Evolutionary conservation across 2,329 filamentous ascomycete genomes (phyloP).

Genomic region (Hypomyces perniciosus): DNA sequence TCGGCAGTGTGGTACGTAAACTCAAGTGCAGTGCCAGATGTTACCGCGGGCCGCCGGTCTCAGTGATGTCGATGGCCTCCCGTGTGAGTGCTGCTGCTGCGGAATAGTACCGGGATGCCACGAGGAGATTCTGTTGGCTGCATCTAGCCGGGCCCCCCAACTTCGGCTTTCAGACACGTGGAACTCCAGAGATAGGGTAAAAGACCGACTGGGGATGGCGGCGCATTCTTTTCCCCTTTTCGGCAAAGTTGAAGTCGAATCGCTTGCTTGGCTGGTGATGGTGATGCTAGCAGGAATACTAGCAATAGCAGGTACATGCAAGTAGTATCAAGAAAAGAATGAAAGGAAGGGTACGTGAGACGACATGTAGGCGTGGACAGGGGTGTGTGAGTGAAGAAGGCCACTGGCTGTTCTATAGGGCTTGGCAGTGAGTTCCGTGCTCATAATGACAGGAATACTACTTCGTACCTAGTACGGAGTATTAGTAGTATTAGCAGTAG

Average conservation of each 20-base stretch:
- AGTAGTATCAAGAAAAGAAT: not conserved
- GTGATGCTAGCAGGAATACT: too few species aligned
- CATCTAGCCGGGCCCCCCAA: not conserved
- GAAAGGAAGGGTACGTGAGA: not conserved
- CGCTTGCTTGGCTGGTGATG: too few species aligned
- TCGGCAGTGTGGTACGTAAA: slow-evolving; percentile 7
- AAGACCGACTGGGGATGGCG: not conserved
- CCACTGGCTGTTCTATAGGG: too few species aligned
- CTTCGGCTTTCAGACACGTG: slow-evolving; percentile 9
- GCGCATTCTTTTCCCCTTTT: slow-evolving; percentile 12
- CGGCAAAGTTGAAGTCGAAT: slow-evolving; percentile 1
- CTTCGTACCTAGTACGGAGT: not conserved
- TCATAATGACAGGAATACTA: not conserved
- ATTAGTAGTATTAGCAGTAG: too few species aligned
- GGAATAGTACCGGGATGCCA: slow-evolving; percentile 11
- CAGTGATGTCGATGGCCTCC: not conserved
- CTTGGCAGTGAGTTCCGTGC: not conserved
- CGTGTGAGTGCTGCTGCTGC: not conserved
- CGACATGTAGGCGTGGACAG: not conserved
- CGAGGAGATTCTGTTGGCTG: slow-evolving; percentile 10
- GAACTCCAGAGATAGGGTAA: slow-evolving; percentile 6
- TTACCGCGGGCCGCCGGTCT: slow-evolving; percentile 10
- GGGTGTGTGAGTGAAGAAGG: too few species aligned
- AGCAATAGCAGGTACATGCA: not conserved
- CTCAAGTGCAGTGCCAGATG: slow-evolving; percentile 1